Percentiles rank a stretch among this genome's conserved stretches.
Conservation (phyloP, 305 asterid species). For the Fraxinus dipetala region DNA sequence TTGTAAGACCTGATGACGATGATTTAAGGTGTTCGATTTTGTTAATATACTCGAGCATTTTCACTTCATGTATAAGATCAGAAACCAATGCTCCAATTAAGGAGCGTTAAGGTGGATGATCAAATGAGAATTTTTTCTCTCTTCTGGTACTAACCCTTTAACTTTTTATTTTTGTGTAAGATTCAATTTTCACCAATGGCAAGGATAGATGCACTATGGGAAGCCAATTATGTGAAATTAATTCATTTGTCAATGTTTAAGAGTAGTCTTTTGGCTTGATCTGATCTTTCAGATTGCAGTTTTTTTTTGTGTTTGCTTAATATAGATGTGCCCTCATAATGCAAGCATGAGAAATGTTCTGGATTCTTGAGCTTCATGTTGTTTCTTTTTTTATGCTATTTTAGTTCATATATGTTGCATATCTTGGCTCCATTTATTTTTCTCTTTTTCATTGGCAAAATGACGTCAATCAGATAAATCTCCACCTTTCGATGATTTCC, state of each 20-base stretch:
- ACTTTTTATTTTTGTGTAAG: background rate
- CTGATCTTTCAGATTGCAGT: constrained; percentile 10
- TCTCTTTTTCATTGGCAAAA: background rate
- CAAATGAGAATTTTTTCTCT: background rate
- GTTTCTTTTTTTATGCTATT: constrained; percentile 13
- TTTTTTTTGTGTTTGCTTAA: constrained; percentile 3
- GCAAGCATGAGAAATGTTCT: background rate
- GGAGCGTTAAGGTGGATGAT: background rate
- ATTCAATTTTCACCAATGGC: background rate
- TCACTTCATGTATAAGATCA: constrained; percentile 17
- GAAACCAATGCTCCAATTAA: constrained; percentile 3
- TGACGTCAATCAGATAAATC: background rate
- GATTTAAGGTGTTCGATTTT: constrained; percentile 7
- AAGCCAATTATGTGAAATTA: constrained; percentile 7
- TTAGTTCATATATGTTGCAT: background rate
- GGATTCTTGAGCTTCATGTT: constrained; percentile 7
- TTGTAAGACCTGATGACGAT: constrained; percentile 15
- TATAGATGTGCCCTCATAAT: background rate
- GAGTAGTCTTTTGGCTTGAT: constrained; percentile 17
- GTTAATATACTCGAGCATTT: constrained; percentile 9
- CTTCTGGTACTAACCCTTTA: background rate
- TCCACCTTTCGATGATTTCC: constrained; percentile 3
- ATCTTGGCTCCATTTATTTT: background rate
- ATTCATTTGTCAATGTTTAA: background rate
- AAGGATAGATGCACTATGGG: background rate